Evolutionary conservation across 2,329 filamentous ascomycete species (phyloP).

Genomic region (Aureobasidium sp.): DNA sequence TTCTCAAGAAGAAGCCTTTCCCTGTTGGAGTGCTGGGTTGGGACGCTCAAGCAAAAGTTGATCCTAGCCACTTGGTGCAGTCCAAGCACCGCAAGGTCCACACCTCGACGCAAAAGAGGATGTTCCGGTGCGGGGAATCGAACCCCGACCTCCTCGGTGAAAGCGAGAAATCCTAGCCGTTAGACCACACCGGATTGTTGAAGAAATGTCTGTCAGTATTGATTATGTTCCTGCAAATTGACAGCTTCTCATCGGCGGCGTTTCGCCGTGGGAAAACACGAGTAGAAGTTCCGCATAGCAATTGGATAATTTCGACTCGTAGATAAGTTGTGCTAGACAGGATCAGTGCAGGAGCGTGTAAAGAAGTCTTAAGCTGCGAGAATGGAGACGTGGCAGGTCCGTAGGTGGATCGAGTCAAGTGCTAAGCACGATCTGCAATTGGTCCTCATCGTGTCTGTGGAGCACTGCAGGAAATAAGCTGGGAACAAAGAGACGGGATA

Average conservation of each 20-base stretch:
- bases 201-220: too few relatives aligned
- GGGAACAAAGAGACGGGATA: background rate
- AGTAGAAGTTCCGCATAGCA: background rate
- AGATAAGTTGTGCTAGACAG: too few relatives aligned
- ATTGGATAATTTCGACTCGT: background rate
- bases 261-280: too few relatives aligned
- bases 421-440: background rate
- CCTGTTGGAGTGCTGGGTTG: too few relatives aligned
- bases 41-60: too few relatives aligned
- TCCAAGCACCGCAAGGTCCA: background rate
- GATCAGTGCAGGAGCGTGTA: background rate
- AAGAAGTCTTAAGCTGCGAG: background rate
- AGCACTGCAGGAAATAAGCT: background rate
- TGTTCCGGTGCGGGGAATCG: background rate
- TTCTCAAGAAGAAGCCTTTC: background rate
- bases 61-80: too few relatives aligned
- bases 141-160: slow-evolving; percentile 3
- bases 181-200: background rate
- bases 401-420: background rate
- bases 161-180: background rate
- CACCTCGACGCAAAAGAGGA: background rate
- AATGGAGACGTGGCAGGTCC: background rate
- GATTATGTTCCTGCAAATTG: too few relatives aligned
- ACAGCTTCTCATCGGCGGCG: too few relatives aligned
- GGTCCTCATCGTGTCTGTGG: background rate